Evolutionary conservation across 306 rosid genomes (phyloP).

Genomic region (Lathyrus tuberosus): DNA sequence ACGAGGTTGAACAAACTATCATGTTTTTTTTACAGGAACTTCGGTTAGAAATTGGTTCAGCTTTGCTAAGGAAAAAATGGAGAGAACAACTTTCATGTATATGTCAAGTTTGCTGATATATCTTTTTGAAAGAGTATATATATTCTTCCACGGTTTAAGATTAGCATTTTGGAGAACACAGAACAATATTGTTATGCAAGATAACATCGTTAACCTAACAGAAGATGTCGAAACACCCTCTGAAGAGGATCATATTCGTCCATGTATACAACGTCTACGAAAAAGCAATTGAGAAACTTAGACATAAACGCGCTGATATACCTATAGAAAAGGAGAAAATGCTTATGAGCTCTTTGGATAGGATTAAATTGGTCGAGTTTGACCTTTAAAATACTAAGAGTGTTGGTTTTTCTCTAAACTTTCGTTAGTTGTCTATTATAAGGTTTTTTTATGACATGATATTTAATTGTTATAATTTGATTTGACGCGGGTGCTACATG

Average conservation of each 20-base stretch:
- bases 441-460: conserved; percentile 21
- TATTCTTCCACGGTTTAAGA: conserved; percentile 49
- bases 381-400: conserved; percentile 91
- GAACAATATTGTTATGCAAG: conserved; percentile 48
- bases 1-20: conserved; percentile 1
- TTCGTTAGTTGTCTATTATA: conserved; percentile 12
- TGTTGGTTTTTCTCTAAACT: conserved; percentile 66
- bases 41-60: conserved; percentile 47
- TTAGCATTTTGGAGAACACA: conserved; percentile 67
- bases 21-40: conserved; percentile 54
- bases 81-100: conserved; percentile 45
- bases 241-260: conserved; percentile 61
- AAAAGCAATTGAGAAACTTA: conserved; percentile 59
- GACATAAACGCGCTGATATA: conserved; percentile 69
- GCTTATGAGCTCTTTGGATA: conserved; percentile 77
- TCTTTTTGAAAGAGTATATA: conserved; percentile 57
- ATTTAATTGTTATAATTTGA: neutral
- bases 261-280: conserved; percentile 81
- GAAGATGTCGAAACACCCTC: conserved; percentile 49
- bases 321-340: conserved; percentile 82
- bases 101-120: conserved; percentile 50
- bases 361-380: conserved; percentile 84
- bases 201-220: conserved; percentile 41
- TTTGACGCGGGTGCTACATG: conserved; percentile 65
- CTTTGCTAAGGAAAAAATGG: conserved; percentile 52